phyloP scores from a whole-genome alignment of 202 grass and related monocot species.

The Bolboschoenoplectus hybrid region DNA sequence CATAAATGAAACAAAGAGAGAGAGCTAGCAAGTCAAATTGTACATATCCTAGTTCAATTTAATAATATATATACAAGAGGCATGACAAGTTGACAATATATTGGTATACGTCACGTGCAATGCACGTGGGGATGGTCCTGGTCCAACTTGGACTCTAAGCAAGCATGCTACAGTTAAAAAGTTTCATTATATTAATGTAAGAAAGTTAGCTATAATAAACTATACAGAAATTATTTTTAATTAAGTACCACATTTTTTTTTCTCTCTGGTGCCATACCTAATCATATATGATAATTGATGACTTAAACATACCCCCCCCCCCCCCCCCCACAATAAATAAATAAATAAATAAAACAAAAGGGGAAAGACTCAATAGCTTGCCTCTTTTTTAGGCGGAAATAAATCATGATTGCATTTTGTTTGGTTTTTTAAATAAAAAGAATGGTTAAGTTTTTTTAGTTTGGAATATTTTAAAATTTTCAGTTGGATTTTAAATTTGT shows the following conservation, averaged over 20 bases:
- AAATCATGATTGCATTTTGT: no score
- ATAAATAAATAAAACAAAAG: no score
- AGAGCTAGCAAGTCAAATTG: not conserved
- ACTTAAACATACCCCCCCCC: no score
- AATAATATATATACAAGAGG: not conserved
- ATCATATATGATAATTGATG: not conserved
- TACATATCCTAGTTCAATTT: conserved; percentile 22
- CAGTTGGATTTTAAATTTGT: no score
- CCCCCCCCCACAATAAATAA: no score
- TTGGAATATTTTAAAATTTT: no score
- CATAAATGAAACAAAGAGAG: not conserved
- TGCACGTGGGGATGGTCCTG: conserved; percentile 31
- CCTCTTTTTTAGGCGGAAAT: no score
- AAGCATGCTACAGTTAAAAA: conserved; percentile 26
- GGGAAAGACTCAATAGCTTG: no score
- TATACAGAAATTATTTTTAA: not conserved
- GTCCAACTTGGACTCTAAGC: conserved; percentile 35
- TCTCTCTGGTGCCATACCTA: not conserved
- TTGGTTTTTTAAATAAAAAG: no score
- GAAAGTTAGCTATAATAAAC: not conserved
- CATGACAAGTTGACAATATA: conserved; percentile 12
- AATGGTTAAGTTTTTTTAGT: no score
- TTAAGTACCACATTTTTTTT: not conserved
- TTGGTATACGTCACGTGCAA: conserved; percentile 25
- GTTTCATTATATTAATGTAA: not conserved